Percentiles rank a stretch among this genome's conserved stretches.
These are phyloP conservation scores for Heterobasidion parviporum DNA, from an alignment of 1,284 basidiomycete genomes.

Conservation along the genomic window DNA sequence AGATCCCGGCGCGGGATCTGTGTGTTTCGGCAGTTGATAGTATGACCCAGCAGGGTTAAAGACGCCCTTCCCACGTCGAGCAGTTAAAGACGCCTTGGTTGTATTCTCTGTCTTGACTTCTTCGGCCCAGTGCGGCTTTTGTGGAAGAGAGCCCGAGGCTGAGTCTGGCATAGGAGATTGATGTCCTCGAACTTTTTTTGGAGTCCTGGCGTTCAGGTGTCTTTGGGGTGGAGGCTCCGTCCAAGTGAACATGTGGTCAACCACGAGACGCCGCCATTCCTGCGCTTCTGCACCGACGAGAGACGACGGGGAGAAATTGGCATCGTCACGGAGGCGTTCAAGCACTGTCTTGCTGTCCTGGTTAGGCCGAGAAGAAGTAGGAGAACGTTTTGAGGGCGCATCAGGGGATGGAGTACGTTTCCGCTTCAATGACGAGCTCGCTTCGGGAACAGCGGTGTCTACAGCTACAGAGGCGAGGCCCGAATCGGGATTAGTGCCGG, in stretches of 20 bases:
- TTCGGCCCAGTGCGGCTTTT: constrained; percentile 8
- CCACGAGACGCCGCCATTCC: constrained; percentile 40
- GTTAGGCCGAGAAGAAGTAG: background rate
- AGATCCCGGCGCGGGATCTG: constrained; percentile 12
- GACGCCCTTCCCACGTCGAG: background rate
- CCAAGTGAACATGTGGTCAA: constrained; percentile 54
- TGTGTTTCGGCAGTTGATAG: constrained; percentile 18
- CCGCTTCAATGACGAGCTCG: constrained; percentile 15
- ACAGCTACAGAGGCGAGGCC: background rate
- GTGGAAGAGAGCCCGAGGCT: constrained; percentile 1
- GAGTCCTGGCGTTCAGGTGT: background rate
- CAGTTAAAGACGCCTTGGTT: background rate
- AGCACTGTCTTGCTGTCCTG: background rate
- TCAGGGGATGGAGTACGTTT: constrained; percentile 18
- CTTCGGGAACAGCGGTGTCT: background rate
- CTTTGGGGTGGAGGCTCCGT: constrained; percentile 9
- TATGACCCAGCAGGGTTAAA: constrained; percentile 12
- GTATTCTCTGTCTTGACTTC: background rate
- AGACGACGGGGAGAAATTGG: constrained; percentile 27
- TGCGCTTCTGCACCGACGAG: constrained; percentile 35
- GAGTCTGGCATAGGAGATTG: background rate
- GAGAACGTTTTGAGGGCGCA: constrained; percentile 23
- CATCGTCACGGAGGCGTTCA: constrained; percentile 7
- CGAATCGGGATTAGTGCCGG: constrained; percentile 8
- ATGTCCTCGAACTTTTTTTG: constrained; percentile 3